A percentile compares a stretch with the other conserved stretches of the same genome.
Evolutionary conservation across 2,329 filamentous ascomycete species (phyloP).

Genomic region (Exophiala spinifera): DNA sequence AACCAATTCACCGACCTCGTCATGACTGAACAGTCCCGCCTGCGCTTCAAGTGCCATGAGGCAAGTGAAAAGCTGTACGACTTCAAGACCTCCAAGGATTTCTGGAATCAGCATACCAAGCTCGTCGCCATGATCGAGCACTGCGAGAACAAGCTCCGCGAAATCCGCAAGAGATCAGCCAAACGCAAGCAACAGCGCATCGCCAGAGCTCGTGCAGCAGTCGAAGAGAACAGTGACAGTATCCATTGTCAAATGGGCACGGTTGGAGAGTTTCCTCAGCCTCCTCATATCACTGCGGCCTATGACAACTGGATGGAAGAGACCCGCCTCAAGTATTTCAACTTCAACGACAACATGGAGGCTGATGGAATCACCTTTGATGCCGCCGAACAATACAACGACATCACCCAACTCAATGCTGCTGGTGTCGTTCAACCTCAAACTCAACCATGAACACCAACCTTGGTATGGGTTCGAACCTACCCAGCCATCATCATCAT

Average conservation of each 20-base stretch:
- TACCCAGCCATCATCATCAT: no score
- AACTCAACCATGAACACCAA: no score
- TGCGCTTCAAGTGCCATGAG: neutral
- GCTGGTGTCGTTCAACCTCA: no score
- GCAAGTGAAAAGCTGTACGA: slow-evolving; percentile 6
- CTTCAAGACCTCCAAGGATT: slow-evolving; percentile 12
- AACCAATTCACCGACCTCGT: slow-evolving; percentile 4
- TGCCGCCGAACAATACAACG: no score
- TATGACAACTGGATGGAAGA: slow-evolving; percentile 9
- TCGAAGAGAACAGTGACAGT: slow-evolving; percentile 1
- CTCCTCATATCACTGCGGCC: slow-evolving; percentile 7
- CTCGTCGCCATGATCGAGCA: slow-evolving; percentile 14
- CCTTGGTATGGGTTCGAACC: no score
- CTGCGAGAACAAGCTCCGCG: slow-evolving; percentile 15
- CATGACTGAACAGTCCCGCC: slow-evolving; percentile 1
- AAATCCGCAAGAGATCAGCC: slow-evolving; percentile 1
- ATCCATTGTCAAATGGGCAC: slow-evolving; percentile 19
- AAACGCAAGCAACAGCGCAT: slow-evolving; percentile 6
- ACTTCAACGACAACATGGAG: neutral
- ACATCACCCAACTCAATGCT: no score
- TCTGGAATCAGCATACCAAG: slow-evolving; percentile 12
- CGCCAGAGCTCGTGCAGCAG: neutral
- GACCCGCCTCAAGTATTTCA: slow-evolving; percentile 2
- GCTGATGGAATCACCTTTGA: neutral
- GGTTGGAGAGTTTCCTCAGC: slow-evolving; percentile 4